Evolutionary conservation across 345 rosid genomes (phyloP), one percentile per base, ranked within the genome.

Genomic region (Eutrema japonicum): DNA sequence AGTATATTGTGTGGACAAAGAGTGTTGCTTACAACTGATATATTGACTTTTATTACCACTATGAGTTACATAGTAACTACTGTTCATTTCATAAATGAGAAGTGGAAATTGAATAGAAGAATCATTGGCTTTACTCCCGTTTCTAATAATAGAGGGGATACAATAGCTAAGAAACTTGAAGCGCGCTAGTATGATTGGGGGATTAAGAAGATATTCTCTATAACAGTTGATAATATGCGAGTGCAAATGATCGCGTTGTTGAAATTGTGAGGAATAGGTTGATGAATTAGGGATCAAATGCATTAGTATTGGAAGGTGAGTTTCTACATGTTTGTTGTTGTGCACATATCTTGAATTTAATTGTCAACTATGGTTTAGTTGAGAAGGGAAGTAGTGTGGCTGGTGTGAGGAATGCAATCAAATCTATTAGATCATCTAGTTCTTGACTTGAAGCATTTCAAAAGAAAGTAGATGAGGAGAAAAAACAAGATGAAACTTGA

Each of bases 141-240:
- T 7, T 56, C 42, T 7, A 8, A 33, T 8, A 29, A 35, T 4
- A 56, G n/a, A 56, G 26, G 12, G 12, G 5, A 5, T 11, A 29
- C 35, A 2, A 53, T 53, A 29, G 58, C 16, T 1, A 53, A 33
- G 45, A 10, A 41, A 29, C 10, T 61, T 26, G 49, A 61, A 5
- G 9, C 7, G 1, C 22, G 65, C 6, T 59, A 38, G 48, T 0
- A 0, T 60, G 65, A 60, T 22, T 60, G 37, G 50, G 49, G 6
- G 2, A 61, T 41, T 22, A 3, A 18, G 0, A 38, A 59, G 35
- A 7, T 40, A 42, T 61, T 3, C 4, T 2, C 54, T 10, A 45
- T 45, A 63, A 3, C 29, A 29, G 54, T 63, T 46, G 68, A 45
- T 32, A 46, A 47, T 30, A 47, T 30, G 68, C 42, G 30, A 45